Conservation (phyloP, 2,329 filamentous ascomycete species). For the Tolypocladium pustulatum region DNA sequence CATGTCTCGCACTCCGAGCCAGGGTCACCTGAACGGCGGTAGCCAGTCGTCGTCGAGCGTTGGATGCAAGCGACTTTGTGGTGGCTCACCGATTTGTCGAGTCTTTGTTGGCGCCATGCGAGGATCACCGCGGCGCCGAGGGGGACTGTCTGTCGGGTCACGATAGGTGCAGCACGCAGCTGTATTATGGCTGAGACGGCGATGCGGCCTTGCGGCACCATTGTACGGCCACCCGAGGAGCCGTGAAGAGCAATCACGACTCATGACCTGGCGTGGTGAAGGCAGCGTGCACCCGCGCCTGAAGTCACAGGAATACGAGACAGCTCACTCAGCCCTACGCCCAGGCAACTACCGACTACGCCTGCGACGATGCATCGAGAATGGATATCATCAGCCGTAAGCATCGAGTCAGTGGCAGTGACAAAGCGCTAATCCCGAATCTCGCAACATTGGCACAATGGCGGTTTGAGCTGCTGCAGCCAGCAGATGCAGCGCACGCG, state of each 20-base stretch:
- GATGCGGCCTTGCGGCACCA: background rate
- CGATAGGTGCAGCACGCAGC: background rate
- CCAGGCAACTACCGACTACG: background rate
- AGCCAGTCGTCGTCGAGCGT: background rate
- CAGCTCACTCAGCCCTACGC: background rate
- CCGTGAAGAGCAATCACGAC: background rate
- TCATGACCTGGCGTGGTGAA: background rate
- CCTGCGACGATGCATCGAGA: background rate
- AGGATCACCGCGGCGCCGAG: background rate
- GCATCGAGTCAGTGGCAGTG: background rate
- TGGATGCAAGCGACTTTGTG: background rate
- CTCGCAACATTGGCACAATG: background rate
- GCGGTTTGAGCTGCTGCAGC: background rate
- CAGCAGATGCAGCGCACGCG: background rate
- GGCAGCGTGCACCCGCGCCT: background rate
- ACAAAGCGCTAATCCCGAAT: background rate
- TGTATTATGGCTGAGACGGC: background rate
- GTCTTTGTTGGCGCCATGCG: background rate
- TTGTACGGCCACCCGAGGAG: background rate
- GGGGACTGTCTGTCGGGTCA: background rate
- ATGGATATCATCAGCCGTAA: background rate
- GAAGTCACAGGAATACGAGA: background rate
- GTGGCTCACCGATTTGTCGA: background rate
- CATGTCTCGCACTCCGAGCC: background rate
- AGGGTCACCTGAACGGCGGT: background rate